Percentiles rank a stretch among this genome's conserved stretches.
phyloP scores from a whole-genome alignment of 495 filamentous ascomycete species.

The Poronia punctata region DNA sequence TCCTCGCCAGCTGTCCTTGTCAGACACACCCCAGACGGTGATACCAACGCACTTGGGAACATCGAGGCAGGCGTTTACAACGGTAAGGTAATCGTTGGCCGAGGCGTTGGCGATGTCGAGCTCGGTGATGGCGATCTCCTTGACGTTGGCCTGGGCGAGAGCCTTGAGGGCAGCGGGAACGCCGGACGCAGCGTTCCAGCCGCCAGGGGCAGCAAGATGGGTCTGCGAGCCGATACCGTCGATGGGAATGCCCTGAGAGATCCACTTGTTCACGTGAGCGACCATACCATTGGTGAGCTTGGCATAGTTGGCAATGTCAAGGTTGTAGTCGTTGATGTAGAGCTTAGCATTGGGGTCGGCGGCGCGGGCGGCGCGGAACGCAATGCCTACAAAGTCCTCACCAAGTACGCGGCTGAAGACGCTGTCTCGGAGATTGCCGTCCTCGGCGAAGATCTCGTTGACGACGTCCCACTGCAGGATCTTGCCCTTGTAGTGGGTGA shows the following conservation, averaged over 20 bases:
- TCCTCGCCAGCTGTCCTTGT: slow-evolving; percentile 54
- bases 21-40: slow-evolving; percentile 57
- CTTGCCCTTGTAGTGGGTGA: slow-evolving; percentile 42
- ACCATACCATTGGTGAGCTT: slow-evolving; percentile 42
- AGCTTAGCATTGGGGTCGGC: slow-evolving; percentile 54
- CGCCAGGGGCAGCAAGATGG: slow-evolving; percentile 52
- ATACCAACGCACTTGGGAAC: slow-evolving; percentile 57
- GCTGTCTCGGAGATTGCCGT: slow-evolving; percentile 51
- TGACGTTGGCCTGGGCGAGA: slow-evolving; percentile 39
- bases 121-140: slow-evolving; percentile 56
- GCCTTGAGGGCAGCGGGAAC: slow-evolving; percentile 44
- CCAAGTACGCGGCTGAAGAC: slow-evolving; percentile 53
- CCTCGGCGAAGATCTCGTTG: slow-evolving; percentile 64
- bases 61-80: slow-evolving; percentile 47
- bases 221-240: slow-evolving; percentile 60
- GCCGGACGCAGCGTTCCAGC: slow-evolving; percentile 41
- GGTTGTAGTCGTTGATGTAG: slow-evolving; percentile 67
- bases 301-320: slow-evolving; percentile 40
- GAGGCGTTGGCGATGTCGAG: slow-evolving; percentile 45
- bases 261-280: slow-evolving; percentile 44
- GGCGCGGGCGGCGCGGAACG: slow-evolving; percentile 45
- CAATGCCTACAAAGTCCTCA: slow-evolving; percentile 51
- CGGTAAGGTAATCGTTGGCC: slow-evolving; percentile 45
- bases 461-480: slow-evolving; percentile 53
- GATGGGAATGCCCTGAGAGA: slow-evolving; percentile 48